These are phyloP conservation scores for Fusarium sp. DNA, from an alignment of 2,329 filamentous ascomycete species.

Conservation along the genomic window DNA sequence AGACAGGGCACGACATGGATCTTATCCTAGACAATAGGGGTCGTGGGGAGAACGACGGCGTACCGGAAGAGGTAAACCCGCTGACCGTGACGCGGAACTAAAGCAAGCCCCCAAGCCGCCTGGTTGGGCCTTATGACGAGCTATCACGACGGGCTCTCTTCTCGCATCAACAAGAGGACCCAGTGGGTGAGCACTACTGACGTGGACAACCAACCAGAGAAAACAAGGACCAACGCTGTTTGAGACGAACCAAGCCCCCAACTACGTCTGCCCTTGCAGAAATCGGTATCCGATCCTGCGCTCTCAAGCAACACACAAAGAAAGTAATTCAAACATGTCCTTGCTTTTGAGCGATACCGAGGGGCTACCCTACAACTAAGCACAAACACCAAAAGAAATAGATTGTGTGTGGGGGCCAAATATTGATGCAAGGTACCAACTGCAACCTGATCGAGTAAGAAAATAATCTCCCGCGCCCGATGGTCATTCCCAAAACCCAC, in stretches of 20 bases:
- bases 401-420: slow-evolving; percentile 11
- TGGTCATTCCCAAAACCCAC: slow-evolving; percentile 2
- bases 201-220: neutral
- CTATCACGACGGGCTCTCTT: neutral
- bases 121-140: neutral
- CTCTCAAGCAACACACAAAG: slow-evolving; percentile 3
- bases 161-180: neutral
- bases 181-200: slow-evolving; percentile 21
- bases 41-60: slow-evolving; percentile 4
- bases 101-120: neutral
- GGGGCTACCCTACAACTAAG: slow-evolving; percentile 12
- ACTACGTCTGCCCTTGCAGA: slow-evolving; percentile 21
- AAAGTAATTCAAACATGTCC: slow-evolving; percentile 1
- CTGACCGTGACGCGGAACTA: neutral
- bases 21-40: slow-evolving; percentile 9
- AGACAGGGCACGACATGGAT: neutral
- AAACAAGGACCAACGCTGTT: slow-evolving; percentile 6
- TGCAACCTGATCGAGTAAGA: slow-evolving; percentile 16
- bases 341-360: slow-evolving; percentile 16
- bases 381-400: neutral
- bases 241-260: slow-evolving; percentile 5
- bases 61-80: neutral
- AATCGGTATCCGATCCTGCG: slow-evolving; percentile 23
- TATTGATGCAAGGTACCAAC: slow-evolving; percentile 29
- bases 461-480: neutral